Evolutionary conservation across 2,329 filamentous ascomycete species (phyloP).

Genomic region (Rhytidhysteron rufulum): DNA sequence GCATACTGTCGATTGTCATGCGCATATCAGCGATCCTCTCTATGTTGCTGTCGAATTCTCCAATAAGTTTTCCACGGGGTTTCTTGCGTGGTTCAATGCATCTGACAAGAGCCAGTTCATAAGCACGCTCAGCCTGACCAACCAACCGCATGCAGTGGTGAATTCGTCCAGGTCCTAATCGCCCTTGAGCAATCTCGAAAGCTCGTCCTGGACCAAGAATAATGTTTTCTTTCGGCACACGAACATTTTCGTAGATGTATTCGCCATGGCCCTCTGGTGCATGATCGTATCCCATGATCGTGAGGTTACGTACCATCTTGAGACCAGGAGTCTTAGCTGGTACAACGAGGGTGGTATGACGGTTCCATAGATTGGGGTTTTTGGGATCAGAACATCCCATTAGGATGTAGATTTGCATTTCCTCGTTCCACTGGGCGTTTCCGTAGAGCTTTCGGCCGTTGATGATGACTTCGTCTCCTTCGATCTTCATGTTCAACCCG

Average conservation of each 20-base stretch:
- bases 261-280: constrained; percentile 43
- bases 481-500: constrained; percentile 32
- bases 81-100: constrained; percentile 36
- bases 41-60: constrained; percentile 41
- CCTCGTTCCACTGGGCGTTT: constrained; percentile 37
- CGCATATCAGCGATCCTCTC: constrained; percentile 41
- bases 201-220: constrained; percentile 40
- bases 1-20: constrained; percentile 38
- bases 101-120: constrained; percentile 38
- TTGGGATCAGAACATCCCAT: constrained; percentile 39
- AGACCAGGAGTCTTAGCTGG: constrained; percentile 36
- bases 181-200: constrained; percentile 42
- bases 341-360: constrained; percentile 39
- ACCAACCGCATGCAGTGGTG: constrained; percentile 43
- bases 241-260: constrained; percentile 40
- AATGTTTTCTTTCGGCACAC: constrained; percentile 39
- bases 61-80: constrained; percentile 38
- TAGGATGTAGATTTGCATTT: constrained; percentile 32
- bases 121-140: constrained; percentile 42
- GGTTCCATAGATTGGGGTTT: constrained; percentile 38
- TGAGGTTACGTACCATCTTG: constrained; percentile 37
- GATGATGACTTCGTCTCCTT: constrained; percentile 37
- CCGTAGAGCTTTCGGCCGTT: constrained; percentile 42
- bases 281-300: constrained; percentile 42
- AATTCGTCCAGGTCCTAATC: constrained; percentile 40